These are phyloP conservation scores for Diaporthe citri DNA, from an alignment of 2,329 filamentous ascomycete species.

Conservation along the genomic window DNA sequence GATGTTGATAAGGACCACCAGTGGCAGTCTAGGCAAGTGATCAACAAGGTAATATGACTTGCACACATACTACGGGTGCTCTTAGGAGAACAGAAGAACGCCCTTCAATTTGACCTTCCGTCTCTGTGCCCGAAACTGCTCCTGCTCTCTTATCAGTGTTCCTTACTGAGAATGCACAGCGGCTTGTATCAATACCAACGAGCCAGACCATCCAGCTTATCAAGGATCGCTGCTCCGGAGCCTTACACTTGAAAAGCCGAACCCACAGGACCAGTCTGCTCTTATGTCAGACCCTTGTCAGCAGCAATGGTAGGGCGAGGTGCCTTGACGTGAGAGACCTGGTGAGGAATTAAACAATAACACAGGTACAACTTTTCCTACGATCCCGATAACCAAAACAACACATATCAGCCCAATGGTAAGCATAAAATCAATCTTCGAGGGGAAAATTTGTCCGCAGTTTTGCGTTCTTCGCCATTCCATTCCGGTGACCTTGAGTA, in stretches of 20 bases:
- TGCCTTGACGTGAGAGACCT: neutral
- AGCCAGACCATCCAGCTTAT: neutral
- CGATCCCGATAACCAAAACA: conserved; percentile 5
- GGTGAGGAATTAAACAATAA: neutral
- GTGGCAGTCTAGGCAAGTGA: neutral
- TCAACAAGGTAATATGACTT: neutral
- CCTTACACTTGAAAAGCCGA: too few relatives aligned
- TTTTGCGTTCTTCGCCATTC: conserved; percentile 32
- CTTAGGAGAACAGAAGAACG: neutral
- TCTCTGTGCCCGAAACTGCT: neutral
- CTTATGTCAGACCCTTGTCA: neutral
- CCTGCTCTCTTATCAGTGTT: neutral
- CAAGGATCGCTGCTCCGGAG: neutral
- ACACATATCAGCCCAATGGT: neutral
- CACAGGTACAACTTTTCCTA: neutral
- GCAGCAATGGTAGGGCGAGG: neutral
- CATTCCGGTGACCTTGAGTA: conserved; percentile 32
- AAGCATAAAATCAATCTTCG: conserved; percentile 10
- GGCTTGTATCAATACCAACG: neutral
- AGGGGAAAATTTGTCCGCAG: conserved; percentile 23
- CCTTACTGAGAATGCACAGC: too few relatives aligned
- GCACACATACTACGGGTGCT: neutral
- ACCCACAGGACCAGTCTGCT: neutral
- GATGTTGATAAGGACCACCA: neutral
- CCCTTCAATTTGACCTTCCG: neutral